phyloP scores from a whole-genome alignment of 106 monocot species.

The Iris macrosiphon region DNA sequence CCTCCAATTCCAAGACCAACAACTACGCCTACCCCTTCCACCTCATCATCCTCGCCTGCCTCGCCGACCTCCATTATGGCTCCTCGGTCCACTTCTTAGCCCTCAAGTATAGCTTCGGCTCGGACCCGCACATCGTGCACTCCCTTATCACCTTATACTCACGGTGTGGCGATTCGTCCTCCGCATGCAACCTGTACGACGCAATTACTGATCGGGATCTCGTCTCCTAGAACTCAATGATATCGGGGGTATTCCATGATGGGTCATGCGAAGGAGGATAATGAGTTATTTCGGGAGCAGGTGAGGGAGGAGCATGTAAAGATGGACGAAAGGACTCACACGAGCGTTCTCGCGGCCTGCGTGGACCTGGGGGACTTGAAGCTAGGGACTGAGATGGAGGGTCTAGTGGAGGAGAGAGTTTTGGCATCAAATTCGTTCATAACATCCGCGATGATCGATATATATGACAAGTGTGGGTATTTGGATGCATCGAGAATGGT shows the following conservation, averaged over 20 bases:
- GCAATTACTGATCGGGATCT: slow-evolving; percentile 45
- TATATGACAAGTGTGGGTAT: slow-evolving; percentile 82
- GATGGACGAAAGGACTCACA: slow-evolving; percentile 60
- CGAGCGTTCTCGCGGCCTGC: slow-evolving; percentile 54
- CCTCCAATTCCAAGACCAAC: slow-evolving; percentile 45
- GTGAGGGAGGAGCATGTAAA: slow-evolving; percentile 28
- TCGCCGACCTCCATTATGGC: slow-evolving; percentile 21
- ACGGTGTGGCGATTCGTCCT: slow-evolving; percentile 14
- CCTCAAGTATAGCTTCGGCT: slow-evolving; percentile 35
- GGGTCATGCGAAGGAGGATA: slow-evolving; percentile 49
- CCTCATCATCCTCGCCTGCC: slow-evolving; percentile 41
- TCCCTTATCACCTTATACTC: slow-evolving; percentile 80
- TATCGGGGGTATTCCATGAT: slow-evolving; percentile 58
- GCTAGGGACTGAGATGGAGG: slow-evolving; percentile 56
- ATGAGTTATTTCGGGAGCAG: slow-evolving; percentile 49
- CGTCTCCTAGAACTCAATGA: slow-evolving; percentile 93
- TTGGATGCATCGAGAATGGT: slow-evolving; percentile 48
- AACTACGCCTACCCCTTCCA: slow-evolving; percentile 76
- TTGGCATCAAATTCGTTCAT: slow-evolving; percentile 39
- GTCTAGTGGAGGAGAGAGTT: slow-evolving; percentile 14
- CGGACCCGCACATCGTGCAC: slow-evolving; percentile 45
- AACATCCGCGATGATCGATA: slow-evolving; percentile 66
- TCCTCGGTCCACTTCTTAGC: slow-evolving; percentile 28
- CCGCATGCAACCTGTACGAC: slow-evolving; percentile 67
- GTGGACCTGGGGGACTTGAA: slow-evolving; percentile 47